phyloP scores from a whole-genome alignment of 768 basidiomycete species.

The Suillus alpinus region DNA sequence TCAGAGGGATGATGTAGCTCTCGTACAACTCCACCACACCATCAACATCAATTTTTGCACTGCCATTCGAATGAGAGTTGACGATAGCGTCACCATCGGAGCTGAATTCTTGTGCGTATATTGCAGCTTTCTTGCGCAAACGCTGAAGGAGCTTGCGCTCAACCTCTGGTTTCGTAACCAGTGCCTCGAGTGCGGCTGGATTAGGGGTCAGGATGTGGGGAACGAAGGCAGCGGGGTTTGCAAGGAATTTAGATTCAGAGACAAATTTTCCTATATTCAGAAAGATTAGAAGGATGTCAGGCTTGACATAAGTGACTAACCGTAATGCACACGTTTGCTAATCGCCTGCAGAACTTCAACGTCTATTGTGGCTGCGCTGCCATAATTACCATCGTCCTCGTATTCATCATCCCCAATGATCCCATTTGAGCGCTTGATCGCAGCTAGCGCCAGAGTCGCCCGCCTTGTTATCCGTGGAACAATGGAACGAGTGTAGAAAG shows the following conservation, averaged over 20 bases:
- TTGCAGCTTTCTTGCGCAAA: constrained; percentile 79
- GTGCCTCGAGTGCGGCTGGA: constrained; percentile 67
- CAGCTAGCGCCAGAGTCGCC: constrained; percentile 65
- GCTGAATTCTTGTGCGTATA: constrained; percentile 81
- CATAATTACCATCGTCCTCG: constrained; percentile 97
- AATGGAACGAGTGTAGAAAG: constrained; percentile 86
- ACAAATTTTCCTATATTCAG: constrained; percentile 87
- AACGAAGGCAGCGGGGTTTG: constrained; percentile 82
- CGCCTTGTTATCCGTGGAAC: constrained; percentile 84
- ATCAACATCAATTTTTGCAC: constrained; percentile 84
- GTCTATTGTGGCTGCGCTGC: constrained; percentile 91
- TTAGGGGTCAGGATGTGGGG: constrained; percentile 87
- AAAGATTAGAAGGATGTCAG: constrained; percentile 4
- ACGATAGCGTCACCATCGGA: constrained; percentile 55
- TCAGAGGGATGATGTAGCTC: constrained; percentile 94
- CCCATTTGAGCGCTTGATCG: constrained; percentile 63
- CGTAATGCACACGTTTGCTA: constrained; percentile 97
- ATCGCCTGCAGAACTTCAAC: constrained; percentile 98
- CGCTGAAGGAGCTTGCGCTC: constrained; percentile 81
- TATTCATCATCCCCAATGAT: constrained; percentile 65
- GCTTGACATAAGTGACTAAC: constrained; percentile 40
- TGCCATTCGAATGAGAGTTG: constrained; percentile 29
- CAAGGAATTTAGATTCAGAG: constrained; percentile 94
- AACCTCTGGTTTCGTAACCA: constrained; percentile 98
- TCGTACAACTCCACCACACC: constrained; percentile 92